Evolutionary conservation across 768 basidiomycete genomes (phyloP), one percentile per base, ranked within the genome.

Genomic region (Pleurotus cornucopiae): DNA sequence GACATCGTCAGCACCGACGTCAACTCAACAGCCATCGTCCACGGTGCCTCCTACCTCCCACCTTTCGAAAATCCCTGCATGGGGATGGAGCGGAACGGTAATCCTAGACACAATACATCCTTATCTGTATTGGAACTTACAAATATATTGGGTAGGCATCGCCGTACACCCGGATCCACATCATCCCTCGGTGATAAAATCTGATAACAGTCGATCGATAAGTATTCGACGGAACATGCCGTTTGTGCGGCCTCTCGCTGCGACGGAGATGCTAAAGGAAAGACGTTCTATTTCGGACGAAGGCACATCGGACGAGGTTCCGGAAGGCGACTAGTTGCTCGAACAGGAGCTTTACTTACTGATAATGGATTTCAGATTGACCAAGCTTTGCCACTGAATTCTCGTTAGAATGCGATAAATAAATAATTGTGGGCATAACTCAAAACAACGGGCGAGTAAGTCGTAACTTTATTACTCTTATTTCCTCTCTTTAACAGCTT

Each of bases 111-210:
- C 14, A 0, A 6, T 44, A 21, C 20, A 44, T 18, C 14, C 41
- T 21, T 21, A 20, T 20, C 51, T 21, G 21, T 43, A 34, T 34
- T 34, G 7, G 30, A 34, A 34, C 30, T 34, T 9, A 34, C 38
- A 34, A 41, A 41, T 53, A 38, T 37, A 20, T 52, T 52, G 9
- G 51, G 20, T 40, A 53, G 51, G 20, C 51, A 39, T 23, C 39
- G 18, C 37, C 41, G 6, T 38, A 18, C 51, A 53, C 23, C 38
- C 39, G 51, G 51, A 39, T 16, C 51, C 25, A 12, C 23, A 20
- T 41, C 51, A 14, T 53, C 41, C 51, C 51, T 53, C 51, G 51
- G 51, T 53, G 51, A 53, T 53, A 53, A 39, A 39, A 30, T 53
- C 39, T 41, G 51, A 53, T 53, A 53, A 34, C 39, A n/a, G 20